Conservation (phyloP, 1,139 yeast genomes). For the Pichia sp. region DNA sequence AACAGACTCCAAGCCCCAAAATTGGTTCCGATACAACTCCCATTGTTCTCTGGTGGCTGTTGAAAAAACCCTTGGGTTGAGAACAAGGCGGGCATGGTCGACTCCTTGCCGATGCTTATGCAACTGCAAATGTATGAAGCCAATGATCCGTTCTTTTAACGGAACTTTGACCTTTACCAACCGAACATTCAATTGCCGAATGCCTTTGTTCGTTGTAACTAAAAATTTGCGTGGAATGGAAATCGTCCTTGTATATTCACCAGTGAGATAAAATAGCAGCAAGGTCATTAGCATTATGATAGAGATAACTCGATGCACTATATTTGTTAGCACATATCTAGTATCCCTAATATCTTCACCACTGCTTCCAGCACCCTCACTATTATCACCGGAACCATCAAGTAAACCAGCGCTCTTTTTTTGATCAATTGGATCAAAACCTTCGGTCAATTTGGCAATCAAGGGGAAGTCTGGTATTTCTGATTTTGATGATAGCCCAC, state of each 20-base stretch:
- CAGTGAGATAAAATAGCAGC: slow-evolving; percentile 76
- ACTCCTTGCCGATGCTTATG: slow-evolving; percentile 39
- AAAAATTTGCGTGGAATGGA: slow-evolving; percentile 76
- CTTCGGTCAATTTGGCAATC: not conserved
- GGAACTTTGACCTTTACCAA: slow-evolving; percentile 67
- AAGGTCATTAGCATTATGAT: slow-evolving; percentile 70
- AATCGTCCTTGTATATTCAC: slow-evolving; percentile 83
- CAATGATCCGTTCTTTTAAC: slow-evolving; percentile 42
- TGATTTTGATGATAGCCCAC: not conserved
- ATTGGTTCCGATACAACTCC: slow-evolving; percentile 91
- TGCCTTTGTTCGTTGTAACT: slow-evolving; percentile 77
- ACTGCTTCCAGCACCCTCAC: not conserved
- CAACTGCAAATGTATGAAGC: slow-evolving; percentile 6
- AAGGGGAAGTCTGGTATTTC: not conserved
- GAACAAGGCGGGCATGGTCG: slow-evolving; percentile 60
- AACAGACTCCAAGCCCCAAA: slow-evolving; percentile 83
- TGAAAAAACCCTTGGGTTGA: slow-evolving; percentile 76
- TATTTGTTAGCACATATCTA: slow-evolving; percentile 19
- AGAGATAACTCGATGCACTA: slow-evolving; percentile 56
- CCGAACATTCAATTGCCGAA: slow-evolving; percentile 75
- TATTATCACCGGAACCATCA: too few relatives aligned
- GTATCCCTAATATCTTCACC: not conserved
- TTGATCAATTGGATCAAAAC: not conserved
- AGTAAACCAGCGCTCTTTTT: too few relatives aligned
- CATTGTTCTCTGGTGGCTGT: slow-evolving; percentile 88